Conservation (phyloP, 352 stramenopile genomes). For the Phytopythium chamaehyphon region DNA sequence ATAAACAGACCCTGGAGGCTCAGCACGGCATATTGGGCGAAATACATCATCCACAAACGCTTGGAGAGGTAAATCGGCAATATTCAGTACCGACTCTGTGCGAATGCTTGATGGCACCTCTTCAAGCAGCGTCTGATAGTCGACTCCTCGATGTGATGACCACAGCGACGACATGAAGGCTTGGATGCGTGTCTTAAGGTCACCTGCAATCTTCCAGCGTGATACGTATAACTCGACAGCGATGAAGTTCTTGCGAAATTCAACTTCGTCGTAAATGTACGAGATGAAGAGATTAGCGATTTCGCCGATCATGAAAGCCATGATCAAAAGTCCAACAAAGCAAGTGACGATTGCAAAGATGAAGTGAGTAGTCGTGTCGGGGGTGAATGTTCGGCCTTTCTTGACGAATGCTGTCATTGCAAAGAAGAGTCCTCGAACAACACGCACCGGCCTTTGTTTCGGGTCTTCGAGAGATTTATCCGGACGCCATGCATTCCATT, state of each 20-base stretch:
- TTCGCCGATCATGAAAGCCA: slow-evolving; percentile 74
- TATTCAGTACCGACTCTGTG: slow-evolving; percentile 44
- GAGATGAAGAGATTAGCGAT: slow-evolving; percentile 69
- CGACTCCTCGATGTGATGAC: slow-evolving; percentile 56
- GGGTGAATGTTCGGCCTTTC: slow-evolving; percentile 51
- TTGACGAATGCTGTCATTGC: slow-evolving; percentile 61
- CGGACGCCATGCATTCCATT: slow-evolving; percentile 52
- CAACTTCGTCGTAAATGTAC: slow-evolving; percentile 66
- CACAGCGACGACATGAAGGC: slow-evolving; percentile 56
- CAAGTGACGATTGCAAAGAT: slow-evolving; percentile 45
- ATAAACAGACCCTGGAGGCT: slow-evolving; percentile 17
- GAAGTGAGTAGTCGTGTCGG: slow-evolving; percentile 37
- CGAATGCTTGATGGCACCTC: slow-evolving; percentile 42
- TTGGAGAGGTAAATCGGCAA: slow-evolving; percentile 33
- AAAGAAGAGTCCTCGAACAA: slow-evolving; percentile 56
- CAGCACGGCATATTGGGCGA: slow-evolving; percentile 24
- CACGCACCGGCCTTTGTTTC: slow-evolving; percentile 25
- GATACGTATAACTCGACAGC: slow-evolving; percentile 53
- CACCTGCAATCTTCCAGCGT: slow-evolving; percentile 40
- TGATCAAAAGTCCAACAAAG: slow-evolving; percentile 49
- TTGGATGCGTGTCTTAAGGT: slow-evolving; percentile 39
- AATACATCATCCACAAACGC: slow-evolving; percentile 41
- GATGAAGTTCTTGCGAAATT: slow-evolving; percentile 71
- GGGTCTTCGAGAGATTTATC: slow-evolving; percentile 25
- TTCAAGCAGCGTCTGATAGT: slow-evolving; percentile 55